Base-by-base conservation (phyloP, 768 basidiomycete genomes). In the Kwoniella dejecticola region DNA sequence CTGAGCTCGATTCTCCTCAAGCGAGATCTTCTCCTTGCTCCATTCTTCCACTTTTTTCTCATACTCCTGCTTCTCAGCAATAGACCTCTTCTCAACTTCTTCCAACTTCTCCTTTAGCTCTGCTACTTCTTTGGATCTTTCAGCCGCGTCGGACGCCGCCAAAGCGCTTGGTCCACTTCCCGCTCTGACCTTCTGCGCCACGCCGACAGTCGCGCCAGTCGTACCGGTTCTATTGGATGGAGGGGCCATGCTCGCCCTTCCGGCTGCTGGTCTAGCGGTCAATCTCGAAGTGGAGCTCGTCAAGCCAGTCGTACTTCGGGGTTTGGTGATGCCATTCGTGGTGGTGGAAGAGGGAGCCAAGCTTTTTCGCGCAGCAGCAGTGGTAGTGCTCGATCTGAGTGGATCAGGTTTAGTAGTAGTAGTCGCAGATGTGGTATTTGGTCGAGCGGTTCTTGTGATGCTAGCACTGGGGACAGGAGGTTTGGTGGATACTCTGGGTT, bases 21-120 rank as follows among this genome's bases (percentile, higher is more conserved):
- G 24, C 19, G 65, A 57, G 17, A 33, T 52, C 40, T 59, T 67
- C 44, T 69, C 59, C 33, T 49, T 54, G 23, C 29, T 50, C 33
- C 60, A 23, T 12, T 46, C 52, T 3, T 29, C 55, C 33, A 64
- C 8, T 29, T 55, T 66, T 5, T 49, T 59, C 27, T 62, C 66
- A 26, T 50, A 41, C 13, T 42, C 66, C 19, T 44, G 15, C 27
- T 66, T 63, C 44, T 63, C 62, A 1, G 44, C 49, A 33, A 15
- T 30, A 50, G 56, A 42, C 41, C 52, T 27, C 38, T 60, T 64
- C 58, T 63, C 58, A 3, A 63, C 26, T 23, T 53, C 49, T 23
- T 58, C 61, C 42, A 62, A 7, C 41, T 61, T 56, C 40, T 66
- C 69, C 55, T 71, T 61, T 8, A 63, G 29, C 33, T 47, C 63